Evolutionary conservation across 2,329 filamentous ascomycete species (phyloP), one percentile per base, ranked within the genome.

Genomic region (Pseudogymnoascus sp.): DNA sequence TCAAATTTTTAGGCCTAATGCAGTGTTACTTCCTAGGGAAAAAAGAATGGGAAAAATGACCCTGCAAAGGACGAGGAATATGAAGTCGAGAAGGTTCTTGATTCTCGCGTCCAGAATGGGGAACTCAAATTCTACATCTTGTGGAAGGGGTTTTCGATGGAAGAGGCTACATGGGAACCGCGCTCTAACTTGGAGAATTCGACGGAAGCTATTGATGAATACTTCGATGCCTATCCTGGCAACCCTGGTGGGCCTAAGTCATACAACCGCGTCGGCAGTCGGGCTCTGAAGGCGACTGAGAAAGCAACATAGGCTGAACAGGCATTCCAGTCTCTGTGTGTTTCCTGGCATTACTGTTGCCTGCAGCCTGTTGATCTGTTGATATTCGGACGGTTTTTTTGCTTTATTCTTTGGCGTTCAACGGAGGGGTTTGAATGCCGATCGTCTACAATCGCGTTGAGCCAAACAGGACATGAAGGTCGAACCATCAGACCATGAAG

Each of bases 151-250:
- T 68, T 62, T 25, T 25, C 62, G 1, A 21, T 38, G 5, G 16
- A 40, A 3, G 21, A 61, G 6, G 63, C 63, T 16, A 68, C 64
- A n/a, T 67, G 67, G 67, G 67, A 68, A 60, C 66, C 64, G 6
- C 64, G 65, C 6, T 37, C 16, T 1, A 61, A 67, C 35, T 59
- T 68, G 5, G 25, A 28, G 6, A 66, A 68, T 40, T 47, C 63
- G 1, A 16, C 25, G 6, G 56, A 63, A 3, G 31, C 28, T 6
- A 66, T 68, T 28, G 21, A 35, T 31, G 23, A 50, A 28, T 62
- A 56, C 53, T 50, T 61, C 38, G 5, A 10, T 8, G 33, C 28
- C 11, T 4, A 62, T 31, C 60, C 60, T 25, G n/a, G 25, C 33
- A 40, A 47, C 7, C 33, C 60, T 18, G 60, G 60, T 10, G 60